A percentile compares a stretch with the other conserved stretches of the same genome.
Conservation (phyloP, 768 basidiomycete species). For the Neoboletus magnificus region DNA sequence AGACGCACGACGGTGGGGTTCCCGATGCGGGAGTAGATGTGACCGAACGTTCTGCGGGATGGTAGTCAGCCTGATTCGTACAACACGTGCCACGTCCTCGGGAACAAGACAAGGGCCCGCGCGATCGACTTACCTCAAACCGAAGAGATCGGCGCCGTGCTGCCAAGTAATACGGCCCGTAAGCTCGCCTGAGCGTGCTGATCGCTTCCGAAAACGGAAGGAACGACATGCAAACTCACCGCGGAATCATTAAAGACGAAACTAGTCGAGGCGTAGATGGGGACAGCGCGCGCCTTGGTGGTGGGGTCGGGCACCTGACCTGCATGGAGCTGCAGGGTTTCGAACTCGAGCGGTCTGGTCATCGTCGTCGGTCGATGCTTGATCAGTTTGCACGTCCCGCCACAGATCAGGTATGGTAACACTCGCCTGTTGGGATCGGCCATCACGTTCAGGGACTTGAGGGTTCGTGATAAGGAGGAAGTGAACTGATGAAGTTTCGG, state of each 20-base stretch:
- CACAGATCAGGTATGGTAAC: background rate
- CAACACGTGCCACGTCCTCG: background rate
- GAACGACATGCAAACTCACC: conserved; percentile 25
- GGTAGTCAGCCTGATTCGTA: background rate
- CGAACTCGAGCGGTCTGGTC: conserved; percentile 47
- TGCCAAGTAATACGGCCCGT: conserved; percentile 8
- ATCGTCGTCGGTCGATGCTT: background rate
- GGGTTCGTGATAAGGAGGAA: background rate
- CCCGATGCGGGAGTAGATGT: conserved; percentile 53
- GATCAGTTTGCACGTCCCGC: background rate
- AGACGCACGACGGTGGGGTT: conserved; percentile 54
- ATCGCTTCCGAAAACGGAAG: background rate
- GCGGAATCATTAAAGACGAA: conserved; percentile 56
- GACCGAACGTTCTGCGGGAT: conserved; percentile 37
- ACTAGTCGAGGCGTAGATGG: conserved; percentile 57
- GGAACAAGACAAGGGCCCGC: background rate
- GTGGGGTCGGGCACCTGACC: conserved; percentile 51
- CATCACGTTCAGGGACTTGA: conserved; percentile 11
- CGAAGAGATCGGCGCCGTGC: conserved; percentile 57
- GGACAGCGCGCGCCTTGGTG: conserved; percentile 59
- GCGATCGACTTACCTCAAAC: conserved; percentile 33
- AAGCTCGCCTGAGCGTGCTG: conserved; percentile 1
- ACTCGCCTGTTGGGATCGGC: conserved; percentile 24
- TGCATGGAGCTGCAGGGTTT: conserved; percentile 62
- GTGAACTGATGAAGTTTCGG: too few relatives aligned